Evolutionary conservation across 2,329 filamentous ascomycete species (phyloP).

Genomic region (Acrodontium crateriforme): DNA sequence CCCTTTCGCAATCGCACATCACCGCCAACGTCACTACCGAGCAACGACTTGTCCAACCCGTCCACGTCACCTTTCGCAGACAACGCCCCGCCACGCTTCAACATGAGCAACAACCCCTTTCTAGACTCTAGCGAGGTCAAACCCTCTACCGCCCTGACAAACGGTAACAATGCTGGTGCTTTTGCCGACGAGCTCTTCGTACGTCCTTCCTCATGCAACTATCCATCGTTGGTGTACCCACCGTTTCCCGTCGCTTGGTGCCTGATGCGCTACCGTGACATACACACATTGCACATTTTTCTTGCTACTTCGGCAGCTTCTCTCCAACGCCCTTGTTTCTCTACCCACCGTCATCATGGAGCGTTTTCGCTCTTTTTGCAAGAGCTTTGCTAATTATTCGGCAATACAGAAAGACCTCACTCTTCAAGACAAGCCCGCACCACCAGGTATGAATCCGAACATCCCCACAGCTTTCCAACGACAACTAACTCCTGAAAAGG

Average conservation of each 20-base stretch:
- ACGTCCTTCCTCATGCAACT: conserved; percentile 31
- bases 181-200: conserved; percentile 62
- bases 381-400: conserved; percentile 30
- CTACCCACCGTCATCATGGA: conserved; percentile 21
- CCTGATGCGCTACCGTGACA: too few species aligned
- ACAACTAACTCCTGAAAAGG: background rate
- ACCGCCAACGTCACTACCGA: conserved; percentile 34
- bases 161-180: conserved; percentile 27
- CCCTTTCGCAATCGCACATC: conserved; percentile 61
- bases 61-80: conserved; percentile 2
- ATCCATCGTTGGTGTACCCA: background rate
- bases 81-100: conserved; percentile 43
- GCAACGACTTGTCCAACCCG: conserved; percentile 14
- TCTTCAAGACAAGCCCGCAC: conserved; percentile 44
- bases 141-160: conserved; percentile 3
- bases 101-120: conserved; percentile 62
- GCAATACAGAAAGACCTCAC: conserved; percentile 49
- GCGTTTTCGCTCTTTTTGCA: conserved; percentile 25
- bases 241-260: too few species aligned
- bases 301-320: background rate
- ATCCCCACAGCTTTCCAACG: background rate
- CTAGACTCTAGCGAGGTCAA: conserved; percentile 32
- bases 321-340: background rate
- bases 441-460: conserved; percentile 15
- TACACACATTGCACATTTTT: too few species aligned